Evolutionary conservation across 176 grass and related monocot species (phyloP).

Genomic region (Lolium rigidum): DNA sequence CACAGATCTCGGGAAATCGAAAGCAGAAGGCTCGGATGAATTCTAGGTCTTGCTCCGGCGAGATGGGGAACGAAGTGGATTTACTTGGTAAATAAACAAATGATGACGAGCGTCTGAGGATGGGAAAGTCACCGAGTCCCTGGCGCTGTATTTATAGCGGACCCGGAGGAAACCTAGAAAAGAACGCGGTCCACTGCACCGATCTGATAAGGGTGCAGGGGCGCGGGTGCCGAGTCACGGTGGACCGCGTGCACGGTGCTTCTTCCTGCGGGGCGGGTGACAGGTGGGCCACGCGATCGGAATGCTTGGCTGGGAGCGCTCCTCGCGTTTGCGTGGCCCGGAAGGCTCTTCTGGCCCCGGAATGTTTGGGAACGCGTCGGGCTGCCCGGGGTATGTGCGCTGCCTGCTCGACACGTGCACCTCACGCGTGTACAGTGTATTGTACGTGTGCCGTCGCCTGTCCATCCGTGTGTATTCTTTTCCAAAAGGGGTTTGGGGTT

Average conservation of each 20-base stretch:
- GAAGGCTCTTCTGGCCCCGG: neutral
- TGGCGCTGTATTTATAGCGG: slow-evolving; percentile 38
- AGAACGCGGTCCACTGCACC: slow-evolving; percentile 42
- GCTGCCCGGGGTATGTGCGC: neutral
- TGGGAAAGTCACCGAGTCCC: neutral
- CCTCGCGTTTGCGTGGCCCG: slow-evolving; percentile 4
- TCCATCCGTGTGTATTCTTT: neutral
- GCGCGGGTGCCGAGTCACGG: neutral
- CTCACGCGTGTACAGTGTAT: neutral
- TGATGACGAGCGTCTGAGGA: neutral
- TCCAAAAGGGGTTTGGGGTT: neutral
- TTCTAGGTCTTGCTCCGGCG: neutral
- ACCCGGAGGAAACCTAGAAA: neutral
- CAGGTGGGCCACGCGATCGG: neutral
- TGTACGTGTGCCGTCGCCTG: neutral
- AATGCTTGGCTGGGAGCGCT: neutral
- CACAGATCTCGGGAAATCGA: neutral
- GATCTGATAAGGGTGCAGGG: neutral
- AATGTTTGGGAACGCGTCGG: slow-evolving; percentile 12
- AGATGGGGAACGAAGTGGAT: neutral
- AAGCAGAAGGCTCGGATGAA: neutral
- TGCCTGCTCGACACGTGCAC: neutral
- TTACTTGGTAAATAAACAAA: neutral
- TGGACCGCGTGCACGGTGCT: slow-evolving; percentile 38
- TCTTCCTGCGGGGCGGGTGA: neutral